Evolutionary conservation across 768 basidiomycete species (phyloP), one percentile per base, ranked within the genome.

Genomic region (Cyclocybe aegerita): DNA sequence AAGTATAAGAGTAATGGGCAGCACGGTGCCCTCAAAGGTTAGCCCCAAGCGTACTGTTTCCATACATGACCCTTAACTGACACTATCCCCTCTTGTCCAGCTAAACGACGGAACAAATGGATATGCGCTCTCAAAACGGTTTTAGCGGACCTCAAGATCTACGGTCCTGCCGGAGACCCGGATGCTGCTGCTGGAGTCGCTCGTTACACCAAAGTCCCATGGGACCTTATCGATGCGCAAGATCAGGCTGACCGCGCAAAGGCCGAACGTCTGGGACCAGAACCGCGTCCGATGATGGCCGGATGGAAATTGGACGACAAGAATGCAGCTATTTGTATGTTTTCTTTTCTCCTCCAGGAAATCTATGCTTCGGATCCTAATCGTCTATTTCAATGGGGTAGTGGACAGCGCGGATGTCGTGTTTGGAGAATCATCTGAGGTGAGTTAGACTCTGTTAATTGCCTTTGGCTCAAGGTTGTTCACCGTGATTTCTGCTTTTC

Each of bases 1-100:
- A 90, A 86, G 69, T 94, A 91, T 74, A 93, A 91, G 73, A 83
- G 83, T 57, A 94, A 93, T 63, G 85, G 82, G 70, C 92, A 94
- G 63, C 86, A 88, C 58, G 84, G 82, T 14, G 82, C 84, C 2
- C 70, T 90, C 7, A 88, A 83, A 76, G 74, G 85, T 85, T 58
- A 15, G 60, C 55, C 11, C 39, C 44, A 46, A 32, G 31, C 49
- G 29, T 42, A 49, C 42, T 40, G 34, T 46, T n/a, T 15, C 16
- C n/a, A 31, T 41, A 16, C 16, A 45, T 34, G 11, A 29, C 23
- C 39, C 34, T 42, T 52, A 39, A 10, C 42, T 43, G 44, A 50
- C 16, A 35, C 23, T 51, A 33, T 48, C 60, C 15, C 59, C 52
- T 54, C 50, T 47, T 52, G 31, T 39, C 34, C 39, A 84, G 85